Percentiles rank a stretch among this genome's conserved stretches.
phyloP scores from a whole-genome alignment of 164 flowering plant species.

The Hamamelis virginiana region DNA sequence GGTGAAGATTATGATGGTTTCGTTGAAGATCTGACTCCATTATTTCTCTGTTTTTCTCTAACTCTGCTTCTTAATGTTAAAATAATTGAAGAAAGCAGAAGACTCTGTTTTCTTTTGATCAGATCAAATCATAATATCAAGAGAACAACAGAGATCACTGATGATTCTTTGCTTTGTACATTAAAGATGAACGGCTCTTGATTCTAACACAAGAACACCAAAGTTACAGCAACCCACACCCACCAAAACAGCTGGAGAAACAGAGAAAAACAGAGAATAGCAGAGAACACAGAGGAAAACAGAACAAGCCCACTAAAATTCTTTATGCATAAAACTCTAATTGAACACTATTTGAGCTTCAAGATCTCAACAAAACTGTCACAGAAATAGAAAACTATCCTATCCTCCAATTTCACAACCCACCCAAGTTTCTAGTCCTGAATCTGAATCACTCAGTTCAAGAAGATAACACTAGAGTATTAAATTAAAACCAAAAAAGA shows the following conservation, averaged over 20 bases:
- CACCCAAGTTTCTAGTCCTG: slow-evolving; percentile 12
- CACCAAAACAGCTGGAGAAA: neutral
- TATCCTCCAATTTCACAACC: neutral
- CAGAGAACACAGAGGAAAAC: no score
- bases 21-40: slow-evolving; percentile 43
- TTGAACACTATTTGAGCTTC: neutral
- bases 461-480: slow-evolving; percentile 8
- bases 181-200: no score
- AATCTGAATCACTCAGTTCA: slow-evolving; percentile 16
- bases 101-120: neutral
- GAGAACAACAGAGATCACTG: no score
- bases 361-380: slow-evolving; percentile 11
- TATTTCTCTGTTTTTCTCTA: neutral
- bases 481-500: neutral
- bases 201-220: neutral
- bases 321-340: neutral
- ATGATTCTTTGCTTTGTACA: no score
- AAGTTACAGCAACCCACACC: no score
- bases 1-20: slow-evolving; percentile 15
- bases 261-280: neutral
- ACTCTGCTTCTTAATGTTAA: neutral
- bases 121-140: neutral
- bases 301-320: neutral
- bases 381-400: no score
- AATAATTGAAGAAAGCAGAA: neutral